Base-by-base conservation (phyloP, 2,329 filamentous ascomycete species). In the Curvularia hawaiiensis region DNA sequence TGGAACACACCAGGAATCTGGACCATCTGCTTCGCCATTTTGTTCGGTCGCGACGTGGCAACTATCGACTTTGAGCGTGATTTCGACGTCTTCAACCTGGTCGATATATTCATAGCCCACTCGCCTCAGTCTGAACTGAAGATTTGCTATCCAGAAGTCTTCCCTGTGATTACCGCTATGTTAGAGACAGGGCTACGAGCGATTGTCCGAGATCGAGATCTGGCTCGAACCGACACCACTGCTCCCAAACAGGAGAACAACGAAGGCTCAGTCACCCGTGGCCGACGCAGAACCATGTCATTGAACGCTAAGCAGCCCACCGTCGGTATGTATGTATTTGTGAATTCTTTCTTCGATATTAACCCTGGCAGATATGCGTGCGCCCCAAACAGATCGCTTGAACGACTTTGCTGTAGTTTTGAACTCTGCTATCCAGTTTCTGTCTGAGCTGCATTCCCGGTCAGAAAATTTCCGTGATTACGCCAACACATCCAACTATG, bases 1-100 rank as follows among this genome's bases (percentile, higher is more conserved):
- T 99, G 95, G 94, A 88, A 91, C 68, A 84, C 92, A 16, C 86
- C 92, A 2, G 86, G 87, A 0, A 77, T 98, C 26, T 98, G 95
- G 95, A 88, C 89, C 0, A 88, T 95, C 43, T 92, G 90, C 70
- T 91, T 99, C 75, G 88, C 91, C 52, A 90, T 98, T 22, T 77
- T 99, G 2, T 97, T 99, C 70, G 92, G 91, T 0, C 84, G 87
- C 41, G 92, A 97, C 69, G 85, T 96, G 45, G 88, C 87, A 2
- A 85, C 85, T 48, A 84, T 93, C 65, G 85, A 93, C 68, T 85
- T 92, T 65, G 86, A 90, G 50, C 83, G 85, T 63, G 83, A 88
- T 26, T 90, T 97, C 66, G 89, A 94, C 64, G 83, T 90, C 18
- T 88, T 86, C 63, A 89, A 84, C 58, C 82, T 99, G 1, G 77